These are phyloP conservation scores for Aphelidium insulamus DNA, from an alignment of 371 early-diverging fungal species.

Conservation along the genomic window DNA sequence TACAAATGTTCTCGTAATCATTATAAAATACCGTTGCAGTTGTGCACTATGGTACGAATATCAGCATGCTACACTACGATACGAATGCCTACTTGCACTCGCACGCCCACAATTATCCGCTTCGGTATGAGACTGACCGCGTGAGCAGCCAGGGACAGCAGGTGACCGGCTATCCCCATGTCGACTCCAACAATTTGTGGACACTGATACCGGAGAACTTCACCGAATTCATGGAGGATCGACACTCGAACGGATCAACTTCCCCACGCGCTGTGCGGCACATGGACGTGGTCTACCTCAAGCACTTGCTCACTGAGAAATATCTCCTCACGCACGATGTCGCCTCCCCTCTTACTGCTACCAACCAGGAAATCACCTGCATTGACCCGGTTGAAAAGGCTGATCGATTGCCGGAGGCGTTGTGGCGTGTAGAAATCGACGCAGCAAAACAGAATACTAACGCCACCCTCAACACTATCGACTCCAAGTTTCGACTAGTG, in stretches of 20 bases:
- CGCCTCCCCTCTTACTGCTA: constrained; percentile 80
- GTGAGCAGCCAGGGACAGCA: constrained; percentile 81
- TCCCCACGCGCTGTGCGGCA: constrained; percentile 18
- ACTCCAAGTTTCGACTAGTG: constrained; percentile 33
- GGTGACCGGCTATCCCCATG: constrained; percentile 68
- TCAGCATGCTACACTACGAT: constrained; percentile 52
- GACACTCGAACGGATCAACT: constrained; percentile 17
- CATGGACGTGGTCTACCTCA: constrained; percentile 45
- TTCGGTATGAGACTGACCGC: constrained; percentile 78
- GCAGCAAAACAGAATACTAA: constrained; percentile 27
- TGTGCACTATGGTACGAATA: constrained; percentile 54
- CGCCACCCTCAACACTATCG: constrained; percentile 28
- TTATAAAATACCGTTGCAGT: constrained; percentile 13
- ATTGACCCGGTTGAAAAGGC: constrained; percentile 38
- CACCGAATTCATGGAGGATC: too few species aligned
- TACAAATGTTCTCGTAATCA: not conserved
- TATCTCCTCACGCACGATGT: constrained; percentile 86
- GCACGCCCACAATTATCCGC: constrained; percentile 52
- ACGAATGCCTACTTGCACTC: constrained; percentile 64
- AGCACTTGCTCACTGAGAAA: constrained; percentile 40
- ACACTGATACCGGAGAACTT: constrained; percentile 31
- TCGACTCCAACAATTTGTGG: constrained; percentile 66
- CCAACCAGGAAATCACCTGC: constrained; percentile 90
- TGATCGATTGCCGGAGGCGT: constrained; percentile 30
- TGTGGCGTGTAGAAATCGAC: constrained; percentile 46